phyloP scores from a whole-genome alignment of 805 yeast genomes.

The Ogataea naganishii region DNA sequence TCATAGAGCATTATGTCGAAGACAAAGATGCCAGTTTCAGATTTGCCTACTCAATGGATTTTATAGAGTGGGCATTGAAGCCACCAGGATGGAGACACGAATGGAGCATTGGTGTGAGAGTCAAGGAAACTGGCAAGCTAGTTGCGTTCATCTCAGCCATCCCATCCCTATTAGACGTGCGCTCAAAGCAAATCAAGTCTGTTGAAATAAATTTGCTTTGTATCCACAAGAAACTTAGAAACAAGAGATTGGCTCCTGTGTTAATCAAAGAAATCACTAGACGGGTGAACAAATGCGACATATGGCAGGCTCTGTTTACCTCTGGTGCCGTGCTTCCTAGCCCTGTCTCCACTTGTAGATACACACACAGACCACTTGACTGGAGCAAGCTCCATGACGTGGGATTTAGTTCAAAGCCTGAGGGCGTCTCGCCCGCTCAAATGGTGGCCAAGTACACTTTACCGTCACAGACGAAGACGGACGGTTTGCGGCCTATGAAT shows the following conservation, averaged over 20 bases:
- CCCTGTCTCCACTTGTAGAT: conserved; percentile 84
- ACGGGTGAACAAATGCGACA: conserved; percentile 71
- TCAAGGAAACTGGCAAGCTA: conserved; percentile 61
- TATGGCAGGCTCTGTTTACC: conserved; percentile 95
- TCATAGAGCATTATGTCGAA: conserved; percentile 90
- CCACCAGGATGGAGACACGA: conserved; percentile 89
- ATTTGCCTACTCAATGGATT: conserved; percentile 76
- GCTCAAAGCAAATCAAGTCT: conserved; percentile 39
- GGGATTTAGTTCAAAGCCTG: conserved; percentile 80
- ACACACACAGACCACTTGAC: conserved; percentile 88
- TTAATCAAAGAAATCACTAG: conserved; percentile 91
- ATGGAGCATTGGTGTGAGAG: conserved; percentile 94
- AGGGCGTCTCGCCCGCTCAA: conserved; percentile 52
- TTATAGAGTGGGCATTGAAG: conserved; percentile 86
- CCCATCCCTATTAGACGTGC: conserved; percentile 61
- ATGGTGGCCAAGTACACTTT: conserved; percentile 58
- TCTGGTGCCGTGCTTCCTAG: conserved; percentile 88
- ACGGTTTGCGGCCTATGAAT: conserved; percentile 53
- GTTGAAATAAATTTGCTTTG: conserved; percentile 92
- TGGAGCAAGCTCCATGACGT: conserved; percentile 88
- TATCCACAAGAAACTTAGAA: conserved; percentile 86
- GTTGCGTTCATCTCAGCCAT: conserved; percentile 92
- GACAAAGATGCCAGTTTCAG: conserved; percentile 89
- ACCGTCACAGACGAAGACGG: conserved; percentile 38
- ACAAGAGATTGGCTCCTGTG: conserved; percentile 92